A percentile compares a stretch with the other conserved stretches of the same genome.
Evolutionary conservation across 2,329 filamentous ascomycete genomes (phyloP).

Genomic region (Pseudogymnoascus verrucosus): DNA sequence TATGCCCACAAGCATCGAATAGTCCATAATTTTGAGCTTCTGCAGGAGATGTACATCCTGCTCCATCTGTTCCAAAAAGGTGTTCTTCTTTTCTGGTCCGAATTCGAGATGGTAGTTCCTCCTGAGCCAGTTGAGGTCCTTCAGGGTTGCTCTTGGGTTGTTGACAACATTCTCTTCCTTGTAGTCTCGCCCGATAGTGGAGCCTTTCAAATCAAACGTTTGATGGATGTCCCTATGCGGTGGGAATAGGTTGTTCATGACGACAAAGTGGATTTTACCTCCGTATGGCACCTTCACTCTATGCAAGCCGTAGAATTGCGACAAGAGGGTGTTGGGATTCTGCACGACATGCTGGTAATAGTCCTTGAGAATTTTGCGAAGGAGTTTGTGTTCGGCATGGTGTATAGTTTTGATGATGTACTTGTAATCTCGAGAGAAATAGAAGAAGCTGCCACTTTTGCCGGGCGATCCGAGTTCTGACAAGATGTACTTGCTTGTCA

Average conservation of each 20-base stretch:
- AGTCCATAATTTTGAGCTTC: slow-evolving; percentile 94
- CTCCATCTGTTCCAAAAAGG: slow-evolving; percentile 84
- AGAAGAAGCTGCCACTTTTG: slow-evolving; percentile 98
- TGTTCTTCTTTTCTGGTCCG: slow-evolving; percentile 76
- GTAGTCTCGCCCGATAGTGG: slow-evolving; percentile 87
- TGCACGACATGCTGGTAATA: slow-evolving; percentile 89
- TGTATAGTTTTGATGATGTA: slow-evolving; percentile 99
- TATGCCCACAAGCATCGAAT: slow-evolving; percentile 88
- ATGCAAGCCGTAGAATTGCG: slow-evolving; percentile 95
- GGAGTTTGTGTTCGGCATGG: slow-evolving; percentile 83
- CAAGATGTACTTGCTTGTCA: slow-evolving; percentile 97
- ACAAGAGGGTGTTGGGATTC: slow-evolving; percentile 94
- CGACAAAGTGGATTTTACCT: slow-evolving; percentile 97
- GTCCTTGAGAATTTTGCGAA: slow-evolving; percentile 75
- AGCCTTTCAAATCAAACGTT: slow-evolving; percentile 95
- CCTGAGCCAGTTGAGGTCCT: slow-evolving; percentile 94
- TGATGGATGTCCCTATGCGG: slow-evolving; percentile 95
- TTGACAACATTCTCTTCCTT: slow-evolving; percentile 77
- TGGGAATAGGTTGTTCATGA: slow-evolving; percentile 99
- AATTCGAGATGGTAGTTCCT: slow-evolving; percentile 79
- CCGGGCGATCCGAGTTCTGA: slow-evolving; percentile 95
- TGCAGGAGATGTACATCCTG: slow-evolving; percentile 82
- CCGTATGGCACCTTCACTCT: slow-evolving; percentile 97
- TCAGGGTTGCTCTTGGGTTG: slow-evolving; percentile 87
- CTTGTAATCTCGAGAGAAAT: slow-evolving; percentile 98